phyloP scores from a whole-genome alignment of 2,329 filamentous ascomycete species.

The Cercospora sesami region DNA sequence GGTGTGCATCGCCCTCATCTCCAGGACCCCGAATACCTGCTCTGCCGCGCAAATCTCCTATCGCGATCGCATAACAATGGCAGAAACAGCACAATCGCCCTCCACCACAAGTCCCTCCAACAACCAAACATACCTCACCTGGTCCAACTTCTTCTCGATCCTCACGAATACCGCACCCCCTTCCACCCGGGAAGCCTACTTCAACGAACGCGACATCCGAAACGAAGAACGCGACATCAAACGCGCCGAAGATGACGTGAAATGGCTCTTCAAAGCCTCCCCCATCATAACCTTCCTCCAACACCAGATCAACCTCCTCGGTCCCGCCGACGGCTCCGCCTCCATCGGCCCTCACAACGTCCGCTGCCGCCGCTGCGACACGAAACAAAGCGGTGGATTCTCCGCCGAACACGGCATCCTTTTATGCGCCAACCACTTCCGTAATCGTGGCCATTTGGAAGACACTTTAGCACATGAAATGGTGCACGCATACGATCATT shows the following conservation, averaged over 20 bases:
- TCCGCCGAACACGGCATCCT: slow-evolving; percentile 82
- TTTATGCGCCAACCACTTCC: slow-evolving; percentile 88
- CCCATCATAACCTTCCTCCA: slow-evolving; percentile 85
- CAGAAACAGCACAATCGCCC: slow-evolving; percentile 12
- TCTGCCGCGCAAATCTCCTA: background rate
- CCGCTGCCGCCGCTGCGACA: slow-evolving; percentile 75
- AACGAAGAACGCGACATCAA: slow-evolving; percentile 77
- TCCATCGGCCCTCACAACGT: slow-evolving; percentile 73
- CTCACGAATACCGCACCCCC: slow-evolving; percentile 70
- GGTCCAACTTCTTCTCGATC: slow-evolving; percentile 84
- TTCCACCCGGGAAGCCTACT: slow-evolving; percentile 72
- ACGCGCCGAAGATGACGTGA: slow-evolving; percentile 76
- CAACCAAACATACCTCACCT: slow-evolving; percentile 53
- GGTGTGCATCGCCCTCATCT: background rate
- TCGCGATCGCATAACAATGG: slow-evolving; percentile 13
- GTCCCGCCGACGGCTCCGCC: slow-evolving; percentile 53
- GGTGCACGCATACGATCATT: slow-evolving; percentile 93
- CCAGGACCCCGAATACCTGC: background rate
- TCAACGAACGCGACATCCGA: slow-evolving; percentile 70
- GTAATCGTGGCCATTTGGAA: slow-evolving; percentile 77
- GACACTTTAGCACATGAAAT: slow-evolving; percentile 96
- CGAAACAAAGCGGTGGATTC: slow-evolving; percentile 77
- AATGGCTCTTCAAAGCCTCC: slow-evolving; percentile 81
- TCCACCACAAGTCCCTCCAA: slow-evolving; percentile 16
- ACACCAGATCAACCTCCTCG: slow-evolving; percentile 75